Conservation (phyloP, 371 early-diverging fungal genomes). For the Lichtheimia ornata region DNA sequence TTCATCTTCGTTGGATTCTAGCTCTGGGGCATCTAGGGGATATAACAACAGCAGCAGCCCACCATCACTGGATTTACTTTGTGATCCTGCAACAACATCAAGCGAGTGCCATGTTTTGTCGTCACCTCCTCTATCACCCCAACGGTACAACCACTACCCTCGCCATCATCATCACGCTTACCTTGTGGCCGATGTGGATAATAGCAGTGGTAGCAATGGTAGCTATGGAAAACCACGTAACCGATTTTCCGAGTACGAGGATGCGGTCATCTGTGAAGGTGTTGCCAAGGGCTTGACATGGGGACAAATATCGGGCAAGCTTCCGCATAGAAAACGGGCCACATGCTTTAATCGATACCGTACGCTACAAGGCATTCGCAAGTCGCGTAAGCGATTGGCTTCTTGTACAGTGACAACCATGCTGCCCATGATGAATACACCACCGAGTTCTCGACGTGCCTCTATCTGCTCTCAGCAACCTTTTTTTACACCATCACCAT, state of each 20-base stretch:
- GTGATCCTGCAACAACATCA: too few species aligned
- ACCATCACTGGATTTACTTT: too few species aligned
- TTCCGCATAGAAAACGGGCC: constrained; percentile 50
- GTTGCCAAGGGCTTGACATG: constrained; percentile 48
- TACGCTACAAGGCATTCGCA: constrained; percentile 48
- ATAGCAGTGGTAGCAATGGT: not conserved
- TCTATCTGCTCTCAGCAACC: constrained; percentile 13
- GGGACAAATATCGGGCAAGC: constrained; percentile 44
- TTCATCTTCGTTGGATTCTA: too few species aligned
- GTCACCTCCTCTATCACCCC: constrained; percentile 4
- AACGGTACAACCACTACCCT: not conserved
- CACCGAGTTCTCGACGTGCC: constrained; percentile 17
- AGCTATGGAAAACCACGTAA: constrained; percentile 40
- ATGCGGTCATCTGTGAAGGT: constrained; percentile 46
- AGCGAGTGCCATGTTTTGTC: not conserved
- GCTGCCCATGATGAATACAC: constrained; percentile 7
- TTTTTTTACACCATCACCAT: constrained; percentile 10
- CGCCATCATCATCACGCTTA: constrained; percentile 2
- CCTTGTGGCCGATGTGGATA: not conserved
- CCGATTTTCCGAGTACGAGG: constrained; percentile 47
- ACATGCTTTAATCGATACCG: constrained; percentile 52
- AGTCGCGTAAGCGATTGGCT: constrained; percentile 36
- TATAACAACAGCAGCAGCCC: too few species aligned
- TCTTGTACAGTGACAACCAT: not conserved
- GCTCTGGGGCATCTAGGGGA: too few species aligned